These are phyloP conservation scores for Hypoxylon sp. DNA, from an alignment of 2,329 filamentous ascomycete genomes.

Conservation along the genomic window DNA sequence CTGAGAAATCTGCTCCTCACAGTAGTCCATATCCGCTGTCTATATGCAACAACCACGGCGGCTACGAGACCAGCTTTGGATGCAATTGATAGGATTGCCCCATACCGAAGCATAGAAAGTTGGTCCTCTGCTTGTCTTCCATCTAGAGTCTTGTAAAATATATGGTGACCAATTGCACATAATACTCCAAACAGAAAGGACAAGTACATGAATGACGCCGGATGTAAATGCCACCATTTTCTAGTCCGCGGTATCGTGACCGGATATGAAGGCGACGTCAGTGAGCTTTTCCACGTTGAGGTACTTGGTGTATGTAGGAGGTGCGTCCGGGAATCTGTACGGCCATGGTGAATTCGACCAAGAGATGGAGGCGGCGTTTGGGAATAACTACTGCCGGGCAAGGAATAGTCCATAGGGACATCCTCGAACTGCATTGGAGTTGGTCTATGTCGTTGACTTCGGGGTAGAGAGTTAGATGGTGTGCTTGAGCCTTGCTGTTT, in stretches of 20 bases:
- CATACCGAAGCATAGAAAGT: slow-evolving; percentile 51
- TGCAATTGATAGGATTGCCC: slow-evolving; percentile 50
- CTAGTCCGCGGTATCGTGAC: slow-evolving; percentile 4
- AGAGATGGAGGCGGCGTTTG: slow-evolving; percentile 29
- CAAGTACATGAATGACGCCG: slow-evolving; percentile 50
- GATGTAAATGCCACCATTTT: slow-evolving; percentile 49
- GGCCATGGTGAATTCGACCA: slow-evolving; percentile 24
- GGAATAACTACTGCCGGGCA: slow-evolving; percentile 23
- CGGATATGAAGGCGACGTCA: slow-evolving; percentile 35
- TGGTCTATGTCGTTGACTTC: slow-evolving; percentile 25
- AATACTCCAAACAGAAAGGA: slow-evolving; percentile 49
- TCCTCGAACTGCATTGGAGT: slow-evolving; percentile 37
- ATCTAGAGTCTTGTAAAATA: slow-evolving; percentile 49
- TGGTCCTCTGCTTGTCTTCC: slow-evolving; percentile 48
- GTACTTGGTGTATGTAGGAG: slow-evolving; percentile 35
- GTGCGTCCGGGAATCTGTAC: slow-evolving; percentile 30
- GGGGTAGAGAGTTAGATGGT: slow-evolving; percentile 2
- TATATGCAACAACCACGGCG: slow-evolving; percentile 47
- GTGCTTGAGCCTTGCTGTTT: not conserved
- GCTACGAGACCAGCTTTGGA: slow-evolving; percentile 51
- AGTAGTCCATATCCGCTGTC: slow-evolving; percentile 47
- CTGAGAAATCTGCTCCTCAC: slow-evolving; percentile 45
- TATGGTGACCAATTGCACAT: slow-evolving; percentile 50
- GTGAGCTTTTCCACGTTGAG: slow-evolving; percentile 33
- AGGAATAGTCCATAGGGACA: slow-evolving; percentile 14